Percentiles rank a stretch among this genome's conserved stretches.
These are phyloP conservation scores for Mariannaea sp. DNA, from an alignment of 2,329 filamentous ascomycete genomes.

Conservation along the genomic window DNA sequence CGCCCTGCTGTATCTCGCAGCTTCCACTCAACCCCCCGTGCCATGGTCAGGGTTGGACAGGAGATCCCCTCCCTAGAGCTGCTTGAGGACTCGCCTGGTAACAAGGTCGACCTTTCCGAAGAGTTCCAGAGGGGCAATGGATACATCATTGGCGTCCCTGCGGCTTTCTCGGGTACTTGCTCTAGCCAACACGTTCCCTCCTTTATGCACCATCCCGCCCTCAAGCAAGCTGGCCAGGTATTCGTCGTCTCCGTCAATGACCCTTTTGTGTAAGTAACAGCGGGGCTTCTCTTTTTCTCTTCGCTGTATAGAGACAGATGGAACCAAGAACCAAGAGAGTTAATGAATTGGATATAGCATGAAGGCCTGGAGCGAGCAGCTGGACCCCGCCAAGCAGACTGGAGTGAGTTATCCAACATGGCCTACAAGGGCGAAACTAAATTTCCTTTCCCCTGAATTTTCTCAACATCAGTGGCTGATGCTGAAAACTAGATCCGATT, in stretches of 20 bases:
- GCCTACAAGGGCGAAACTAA: no score
- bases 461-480: conserved; percentile 6
- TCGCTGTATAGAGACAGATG: neutral
- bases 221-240: conserved; percentile 80
- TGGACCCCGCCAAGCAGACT: conserved; percentile 76
- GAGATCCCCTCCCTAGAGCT: conserved; percentile 76
- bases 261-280: conserved; percentile 77
- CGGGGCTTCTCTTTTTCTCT: no score
- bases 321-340: neutral
- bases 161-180: conserved; percentile 69
- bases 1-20: conserved; percentile 41
- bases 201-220: conserved; percentile 78
- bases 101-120: conserved; percentile 84
- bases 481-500: conserved; percentile 73
- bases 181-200: conserved; percentile 76
- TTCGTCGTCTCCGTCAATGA: conserved; percentile 95
- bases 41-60: conserved; percentile 78
- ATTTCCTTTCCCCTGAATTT: neutral
- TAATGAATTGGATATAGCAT: conserved; percentile 59
- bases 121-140: conserved; percentile 75
- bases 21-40: conserved; percentile 69
- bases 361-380: conserved; percentile 81
- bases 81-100: conserved; percentile 85
- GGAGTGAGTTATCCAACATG: conserved; percentile 70
- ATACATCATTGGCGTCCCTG: conserved; percentile 83